Evolutionary conservation across 352 stramenopile species (phyloP), one percentile per base, ranked within the genome.

Genomic region (Globisporangium polare): DNA sequence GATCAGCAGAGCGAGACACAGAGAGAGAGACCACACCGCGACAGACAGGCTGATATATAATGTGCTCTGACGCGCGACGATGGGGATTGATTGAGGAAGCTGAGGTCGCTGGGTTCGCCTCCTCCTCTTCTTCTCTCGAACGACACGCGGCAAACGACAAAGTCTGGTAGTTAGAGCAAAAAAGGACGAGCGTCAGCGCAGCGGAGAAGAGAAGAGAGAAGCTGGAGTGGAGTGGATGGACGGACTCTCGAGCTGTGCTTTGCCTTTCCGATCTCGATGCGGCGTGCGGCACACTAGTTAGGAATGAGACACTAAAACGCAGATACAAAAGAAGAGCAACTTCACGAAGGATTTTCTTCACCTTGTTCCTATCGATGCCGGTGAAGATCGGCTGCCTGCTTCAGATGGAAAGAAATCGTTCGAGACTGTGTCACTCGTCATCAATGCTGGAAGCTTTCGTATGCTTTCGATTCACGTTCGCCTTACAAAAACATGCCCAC

Each of bases 1-100:
- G 17, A 46, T 46, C 41, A 46, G 47, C 41, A 47, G 15, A 51
- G 33, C 58, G 39, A 69, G 24, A 66, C 50, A 59, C 26, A 69
- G 58, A 70, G 53, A 74, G 31, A 67, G 22, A n/a, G 49, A 63
- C 61, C 63, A 67, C 29, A n/a, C 29, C 54, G 62, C 43, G 49
- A 59, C 63, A 69, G 49, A 33, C 29, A 33, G 29, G 41, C 63
- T 62, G 39, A 62, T 59, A 59, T 59, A 59, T 56, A 56, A 56
- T 56, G 33, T 59, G 20, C 26, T 26, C 24, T 15, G 26, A 42
- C 17, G 20, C 27, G 27, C 55, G 55, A 53, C 13, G 55, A 17
- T 12, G 20, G 27, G 31, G 31, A 27, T 15, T 27, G 35, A n/a
- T n/a, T n/a, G n/a, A n/a, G 15, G n/a, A 43, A 41, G 47, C 22